Evolutionary conservation across 1,139 yeast genomes (phyloP), one percentile per base, ranked within the genome.

Genomic region (Kurtzmaniella quercitrusa): DNA sequence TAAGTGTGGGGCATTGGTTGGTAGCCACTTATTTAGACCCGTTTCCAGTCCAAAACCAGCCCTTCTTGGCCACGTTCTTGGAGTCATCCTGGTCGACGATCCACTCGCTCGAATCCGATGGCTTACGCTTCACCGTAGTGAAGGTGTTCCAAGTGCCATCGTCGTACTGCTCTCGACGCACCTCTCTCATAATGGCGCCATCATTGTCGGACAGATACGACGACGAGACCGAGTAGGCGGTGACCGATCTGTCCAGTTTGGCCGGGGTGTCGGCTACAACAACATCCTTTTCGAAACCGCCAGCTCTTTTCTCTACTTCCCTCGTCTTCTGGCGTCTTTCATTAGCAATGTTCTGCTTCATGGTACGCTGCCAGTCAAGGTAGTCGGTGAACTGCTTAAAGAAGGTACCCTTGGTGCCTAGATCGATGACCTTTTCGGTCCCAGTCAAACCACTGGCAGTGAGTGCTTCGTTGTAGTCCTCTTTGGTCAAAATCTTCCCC

Each of bases 311-410:
- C 31, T n/a, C 18, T 24, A 34, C 17, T 41, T 36, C 37, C 40
- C 45, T 40, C 42, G 56, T 42, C 48, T 53, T 56, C 48, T 50
- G 44, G 48, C 51, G 46, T 56, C 58, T 55, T 54, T 65, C 59
- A 51, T 60, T 47, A 54, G 54, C 64, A 38, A 67, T 58, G 40
- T 72, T 63, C 49, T 73, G 69, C 44, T 68, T 70, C 80, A 82
- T 79, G 27, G 65, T 61, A n/a, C 71, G 62, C 54, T 77, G 79
- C 93, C 94, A 88, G 44, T 76, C 76, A 61, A 89, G 66, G 52
- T 75, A 78, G 37, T 80, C 86, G 25, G 81, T 80, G 59, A 77
- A 82, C 45, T 78, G 85, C 27, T 70, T 69, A 67, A 88, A 89
- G 45, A 56, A 73, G 1, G 55, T 46, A 1, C 78, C 77, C 48